Evolutionary conservation across 2,329 filamentous ascomycete genomes (phyloP).

Genomic region (Ceratocystis eucalypticola): DNA sequence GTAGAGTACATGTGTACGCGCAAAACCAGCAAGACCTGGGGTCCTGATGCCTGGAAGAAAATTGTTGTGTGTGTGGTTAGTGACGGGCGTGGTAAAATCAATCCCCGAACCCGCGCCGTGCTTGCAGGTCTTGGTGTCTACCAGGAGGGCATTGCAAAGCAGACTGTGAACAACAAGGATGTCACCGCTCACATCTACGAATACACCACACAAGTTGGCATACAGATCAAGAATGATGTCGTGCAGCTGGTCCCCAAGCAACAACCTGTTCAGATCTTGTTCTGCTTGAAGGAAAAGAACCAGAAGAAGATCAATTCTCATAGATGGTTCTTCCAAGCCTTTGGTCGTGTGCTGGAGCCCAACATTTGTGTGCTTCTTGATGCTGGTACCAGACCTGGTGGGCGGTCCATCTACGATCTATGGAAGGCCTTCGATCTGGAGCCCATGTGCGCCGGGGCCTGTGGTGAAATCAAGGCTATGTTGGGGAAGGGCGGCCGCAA

Average conservation of each 20-base stretch:
- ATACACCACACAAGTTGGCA: constrained; percentile 74
- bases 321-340: constrained; percentile 97
- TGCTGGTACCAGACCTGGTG: constrained; percentile 87
- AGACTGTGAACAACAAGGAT: constrained; percentile 91
- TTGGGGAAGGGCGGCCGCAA: constrained; percentile 71
- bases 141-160: constrained; percentile 96
- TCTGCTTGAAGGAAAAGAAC: constrained; percentile 98
- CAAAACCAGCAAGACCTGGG: constrained; percentile 92
- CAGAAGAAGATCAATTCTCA: constrained; percentile 99
- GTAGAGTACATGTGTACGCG: constrained; percentile 96
- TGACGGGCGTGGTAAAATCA: constrained; percentile 94
- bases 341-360: constrained; percentile 79
- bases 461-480: constrained; percentile 99
- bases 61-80: constrained; percentile 97
- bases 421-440: constrained; percentile 98
- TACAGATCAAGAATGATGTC: constrained; percentile 80
- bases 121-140: constrained; percentile 91
- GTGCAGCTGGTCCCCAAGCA: constrained; percentile 73
- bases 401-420: constrained; percentile 89
- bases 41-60: constrained; percentile 98
- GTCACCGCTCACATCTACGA: constrained; percentile 97
- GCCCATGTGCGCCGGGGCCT: constrained; percentile 93
- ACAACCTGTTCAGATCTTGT: constrained; percentile 89
- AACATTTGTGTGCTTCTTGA: constrained; percentile 96
- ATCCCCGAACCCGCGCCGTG: constrained; percentile 75